A percentile compares a stretch with the other conserved stretches of the same genome.
Evolutionary conservation across 495 filamentous ascomycete species (phyloP).

Genomic region (Aspergillus avenaceus): DNA sequence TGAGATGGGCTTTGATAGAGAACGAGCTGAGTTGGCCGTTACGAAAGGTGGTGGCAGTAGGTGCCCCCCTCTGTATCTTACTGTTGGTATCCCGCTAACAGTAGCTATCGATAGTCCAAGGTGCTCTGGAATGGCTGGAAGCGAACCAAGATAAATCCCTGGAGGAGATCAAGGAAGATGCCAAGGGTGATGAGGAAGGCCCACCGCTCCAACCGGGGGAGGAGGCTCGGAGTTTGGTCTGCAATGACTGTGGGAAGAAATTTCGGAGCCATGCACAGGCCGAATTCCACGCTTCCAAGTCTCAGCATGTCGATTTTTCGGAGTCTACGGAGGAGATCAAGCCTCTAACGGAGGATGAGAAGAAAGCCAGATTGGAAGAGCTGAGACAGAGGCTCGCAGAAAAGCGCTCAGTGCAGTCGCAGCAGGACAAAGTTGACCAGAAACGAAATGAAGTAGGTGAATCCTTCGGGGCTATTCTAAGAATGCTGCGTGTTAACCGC

Average conservation of each 20-base stretch:
- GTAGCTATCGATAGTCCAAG: constrained; percentile 57
- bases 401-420: constrained; percentile 65
- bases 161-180: constrained; percentile 63
- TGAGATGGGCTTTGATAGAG: constrained; percentile 92
- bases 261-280: constrained; percentile 77
- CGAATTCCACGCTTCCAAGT: constrained; percentile 86
- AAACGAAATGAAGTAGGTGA: constrained; percentile 78
- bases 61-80: constrained; percentile 27
- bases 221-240: constrained; percentile 62
- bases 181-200: constrained; percentile 39
- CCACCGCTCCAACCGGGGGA: constrained; percentile 59
- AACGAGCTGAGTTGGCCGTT: constrained; percentile 74
- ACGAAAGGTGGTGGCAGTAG: constrained; percentile 71
- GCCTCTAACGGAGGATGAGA: constrained; percentile 89
- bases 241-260: constrained; percentile 90
- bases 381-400: constrained; percentile 66
- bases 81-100: constrained; percentile 1
- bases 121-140: constrained; percentile 91
- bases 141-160: constrained; percentile 77
- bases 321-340: constrained; percentile 90
- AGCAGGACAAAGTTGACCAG: constrained; percentile 74
- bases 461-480: not conserved
- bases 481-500: not conserved
- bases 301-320: constrained; percentile 84
- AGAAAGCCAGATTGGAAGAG: constrained; percentile 70